phyloP scores from a whole-genome alignment of 2,329 filamentous ascomycete genomes.

The Fusarium sp. region DNA sequence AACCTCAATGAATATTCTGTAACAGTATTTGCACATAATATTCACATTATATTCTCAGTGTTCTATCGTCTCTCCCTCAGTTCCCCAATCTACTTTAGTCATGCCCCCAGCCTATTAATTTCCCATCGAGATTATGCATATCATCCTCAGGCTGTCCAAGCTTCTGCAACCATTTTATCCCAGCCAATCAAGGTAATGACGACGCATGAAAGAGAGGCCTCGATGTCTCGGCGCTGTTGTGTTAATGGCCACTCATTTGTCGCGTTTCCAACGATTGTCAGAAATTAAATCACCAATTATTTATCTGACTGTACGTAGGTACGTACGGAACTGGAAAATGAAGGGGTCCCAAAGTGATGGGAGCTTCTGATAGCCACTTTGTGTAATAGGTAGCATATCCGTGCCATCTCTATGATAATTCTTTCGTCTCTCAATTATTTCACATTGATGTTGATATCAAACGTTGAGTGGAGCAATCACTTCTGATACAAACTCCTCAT shows the following conservation, averaged over 20 bases:
- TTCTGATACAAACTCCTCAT: neutral
- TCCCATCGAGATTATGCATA: neutral
- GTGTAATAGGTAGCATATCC: neutral
- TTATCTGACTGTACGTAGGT: too few species aligned
- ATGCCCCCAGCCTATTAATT: neutral
- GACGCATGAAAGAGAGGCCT: neutral
- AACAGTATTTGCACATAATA: neutral
- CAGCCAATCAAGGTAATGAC: neutral
- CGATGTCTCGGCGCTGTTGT: neutral
- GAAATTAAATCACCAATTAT: neutral
- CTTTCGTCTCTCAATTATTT: neutral
- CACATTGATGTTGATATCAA: neutral
- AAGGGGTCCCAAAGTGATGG: neutral
- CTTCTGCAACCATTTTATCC: neutral
- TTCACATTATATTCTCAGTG: neutral
- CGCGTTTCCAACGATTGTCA: neutral
- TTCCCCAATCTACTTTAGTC: neutral
- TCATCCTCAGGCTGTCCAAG: neutral
- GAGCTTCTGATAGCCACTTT: too few species aligned
- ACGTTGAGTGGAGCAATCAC: neutral
- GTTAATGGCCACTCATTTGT: neutral
- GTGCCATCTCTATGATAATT: too few species aligned
- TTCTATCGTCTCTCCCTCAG: neutral
- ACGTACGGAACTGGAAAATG: neutral
- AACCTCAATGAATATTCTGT: neutral